Conservation (phyloP, 1,284 basidiomycete genomes). For the Flammula alnicola region DNA sequence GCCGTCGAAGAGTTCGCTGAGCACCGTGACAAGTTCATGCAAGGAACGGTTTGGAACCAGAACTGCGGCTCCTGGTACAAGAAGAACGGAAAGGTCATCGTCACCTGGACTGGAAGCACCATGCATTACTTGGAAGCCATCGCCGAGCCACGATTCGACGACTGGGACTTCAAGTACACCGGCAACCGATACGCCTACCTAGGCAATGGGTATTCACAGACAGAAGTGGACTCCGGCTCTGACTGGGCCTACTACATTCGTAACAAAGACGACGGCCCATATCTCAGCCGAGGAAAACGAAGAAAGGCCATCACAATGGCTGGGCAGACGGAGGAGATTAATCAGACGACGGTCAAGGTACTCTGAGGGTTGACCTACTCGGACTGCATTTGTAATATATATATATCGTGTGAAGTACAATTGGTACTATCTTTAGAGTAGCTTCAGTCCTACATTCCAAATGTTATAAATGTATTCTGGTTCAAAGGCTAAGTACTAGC, state of each 20-base stretch:
- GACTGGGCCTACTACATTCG: slow-evolving; percentile 37
- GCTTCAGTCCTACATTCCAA: too few relatives aligned
- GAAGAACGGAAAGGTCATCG: slow-evolving; percentile 32
- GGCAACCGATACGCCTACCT: slow-evolving; percentile 36
- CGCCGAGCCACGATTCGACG: slow-evolving; percentile 33
- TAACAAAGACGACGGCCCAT: slow-evolving; percentile 30
- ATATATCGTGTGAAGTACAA: too few relatives aligned
- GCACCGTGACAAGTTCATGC: slow-evolving; percentile 35
- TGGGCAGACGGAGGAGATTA: slow-evolving; percentile 5
- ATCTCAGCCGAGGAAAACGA: slow-evolving; percentile 30
- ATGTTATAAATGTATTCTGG: too few relatives aligned
- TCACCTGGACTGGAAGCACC: slow-evolving; percentile 38
- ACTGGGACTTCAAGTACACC: slow-evolving; percentile 35
- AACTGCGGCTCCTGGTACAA: slow-evolving; percentile 40
- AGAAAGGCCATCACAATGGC: slow-evolving; percentile 13
- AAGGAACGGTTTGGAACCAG: slow-evolving; percentile 34
- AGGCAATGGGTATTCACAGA: slow-evolving; percentile 36
- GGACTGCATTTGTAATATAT: too few relatives aligned
- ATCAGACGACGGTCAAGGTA: slow-evolving; percentile 8
- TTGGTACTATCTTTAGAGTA: too few relatives aligned
- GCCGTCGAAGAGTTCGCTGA: slow-evolving; percentile 36
- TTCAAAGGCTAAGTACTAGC: too few relatives aligned
- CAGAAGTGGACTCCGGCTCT: slow-evolving; percentile 31
- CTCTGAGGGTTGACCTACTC: slow-evolving; percentile 8
- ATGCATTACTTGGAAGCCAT: slow-evolving; percentile 37